Base-by-base conservation (phyloP, 73 alveolate genomes). In the Symbiodinium natans region DNA sequence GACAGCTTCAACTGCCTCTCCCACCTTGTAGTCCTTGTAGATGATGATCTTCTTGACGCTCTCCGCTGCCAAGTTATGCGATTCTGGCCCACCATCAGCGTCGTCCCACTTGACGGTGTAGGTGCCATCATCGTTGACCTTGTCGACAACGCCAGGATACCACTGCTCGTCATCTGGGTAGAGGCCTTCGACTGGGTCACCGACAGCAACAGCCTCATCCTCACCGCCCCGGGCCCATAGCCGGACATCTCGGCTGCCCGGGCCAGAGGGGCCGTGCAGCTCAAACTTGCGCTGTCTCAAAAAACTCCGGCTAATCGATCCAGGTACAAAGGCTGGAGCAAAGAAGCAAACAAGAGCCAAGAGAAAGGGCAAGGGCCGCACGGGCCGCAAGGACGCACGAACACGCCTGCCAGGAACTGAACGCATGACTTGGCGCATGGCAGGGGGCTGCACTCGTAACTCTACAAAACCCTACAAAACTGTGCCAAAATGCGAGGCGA, bases 81-180 rank as follows among this genome's bases (percentile, higher is more conserved):
- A 68, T 23, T 90, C 96, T 25, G 96, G 96, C 27, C 96, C 96
- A 27, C 96, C 96, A 3, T 90, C 96, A 1, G 96, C 88, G 23
- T 90, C 96, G 6, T 90, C 96, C 96, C 96, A 90, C 54, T 90
- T 90, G 33, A 90, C 88, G 68, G 88, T 52, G 96, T 33, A 90
- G 87, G 96, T 90, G 77, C 96, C 96, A 54, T 90, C 96, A n/a
- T 73, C 88, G 39, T 90, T 90, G 80, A 71, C 46, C 74, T 63
- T 68, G 83, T 73, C 96, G 38, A 90, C 48, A 42, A 84, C 82
- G 43, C 96, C 96, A 7, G 96, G 96, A 40, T 90, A 90, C 96
- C 96, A 90, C 75, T 90, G 96, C 33, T 41, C 68, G n/a, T 90
- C 96, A 29, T 90, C 96, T 10, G 96, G 96, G 52, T 71, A 90